Conservation (phyloP, 2,329 filamentous ascomycete genomes). For the Thermochaetoides dissita region DNA sequence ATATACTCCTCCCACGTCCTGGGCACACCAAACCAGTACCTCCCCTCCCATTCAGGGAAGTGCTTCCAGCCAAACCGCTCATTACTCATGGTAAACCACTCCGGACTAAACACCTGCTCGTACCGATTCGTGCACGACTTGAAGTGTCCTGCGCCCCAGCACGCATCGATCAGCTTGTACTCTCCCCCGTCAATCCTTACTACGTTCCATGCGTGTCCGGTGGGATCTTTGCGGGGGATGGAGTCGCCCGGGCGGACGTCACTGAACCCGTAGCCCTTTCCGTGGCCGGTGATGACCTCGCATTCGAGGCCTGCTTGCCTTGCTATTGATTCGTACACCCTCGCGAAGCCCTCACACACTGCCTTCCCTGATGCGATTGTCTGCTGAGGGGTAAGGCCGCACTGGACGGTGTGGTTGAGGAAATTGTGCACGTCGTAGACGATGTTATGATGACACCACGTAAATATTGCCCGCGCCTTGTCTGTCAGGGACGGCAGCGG, state of each 20-base stretch:
- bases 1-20: constrained; percentile 67
- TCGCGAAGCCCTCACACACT: constrained; percentile 85
- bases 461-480: constrained; percentile 85
- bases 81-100: constrained; percentile 49
- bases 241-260: constrained; percentile 48
- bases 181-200: constrained; percentile 72
- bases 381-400: constrained; percentile 49
- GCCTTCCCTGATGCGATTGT: constrained; percentile 66
- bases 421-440: constrained; percentile 70
- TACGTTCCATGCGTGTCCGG: constrained; percentile 82
- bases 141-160: constrained; percentile 79
- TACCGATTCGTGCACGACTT: constrained; percentile 34
- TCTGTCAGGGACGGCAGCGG: constrained; percentile 74
- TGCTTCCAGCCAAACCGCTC: constrained; percentile 70
- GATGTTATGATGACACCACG: constrained; percentile 91
- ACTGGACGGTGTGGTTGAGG: constrained; percentile 55
- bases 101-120: constrained; percentile 52
- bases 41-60: constrained; percentile 51
- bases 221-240: constrained; percentile 47
- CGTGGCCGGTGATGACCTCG: constrained; percentile 60
- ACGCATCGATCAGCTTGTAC: constrained; percentile 86
- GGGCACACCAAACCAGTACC: constrained; percentile 45
- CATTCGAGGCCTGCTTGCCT: constrained; percentile 66
- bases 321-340: constrained; percentile 66
- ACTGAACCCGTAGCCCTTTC: constrained; percentile 69